A percentile compares a stretch with the other conserved stretches of the same genome.
phyloP scores from a whole-genome alignment of 352 stramenopile genomes.

The Plasmopara viticola region DNA sequence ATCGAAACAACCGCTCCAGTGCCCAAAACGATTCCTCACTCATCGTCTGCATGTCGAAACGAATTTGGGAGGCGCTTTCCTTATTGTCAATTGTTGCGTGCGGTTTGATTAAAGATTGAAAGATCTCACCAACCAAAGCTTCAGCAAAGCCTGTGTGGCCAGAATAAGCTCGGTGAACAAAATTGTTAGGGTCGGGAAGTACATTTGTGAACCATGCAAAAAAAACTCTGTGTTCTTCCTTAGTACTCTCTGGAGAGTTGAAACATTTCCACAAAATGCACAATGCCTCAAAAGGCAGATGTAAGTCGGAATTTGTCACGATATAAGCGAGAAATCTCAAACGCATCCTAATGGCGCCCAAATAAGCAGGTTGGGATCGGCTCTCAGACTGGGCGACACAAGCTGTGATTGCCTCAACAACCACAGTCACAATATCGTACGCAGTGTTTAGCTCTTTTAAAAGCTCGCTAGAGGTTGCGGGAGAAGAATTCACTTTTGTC shows the following conservation, averaged over 20 bases:
- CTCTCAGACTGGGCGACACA: conserved; percentile 27
- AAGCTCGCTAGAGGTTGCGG: conserved; percentile 43
- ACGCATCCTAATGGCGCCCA: conserved; percentile 30
- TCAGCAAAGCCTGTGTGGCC: conserved; percentile 54
- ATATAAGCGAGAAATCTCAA: conserved; percentile 75
- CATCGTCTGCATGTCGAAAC: conserved; percentile 45
- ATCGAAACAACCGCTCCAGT: conserved; percentile 55
- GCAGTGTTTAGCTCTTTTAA: conserved; percentile 63
- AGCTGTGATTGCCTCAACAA: conserved; percentile 49
- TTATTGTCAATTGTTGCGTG: conserved; percentile 5
- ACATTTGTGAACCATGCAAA: conserved; percentile 70
- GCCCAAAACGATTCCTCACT: conserved; percentile 48
- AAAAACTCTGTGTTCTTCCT: conserved; percentile 46
- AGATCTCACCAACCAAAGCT: conserved; percentile 42
- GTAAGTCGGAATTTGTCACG: conserved; percentile 64
- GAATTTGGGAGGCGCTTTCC: conserved; percentile 21
- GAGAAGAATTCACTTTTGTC: conserved; percentile 27
- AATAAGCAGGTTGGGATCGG: conserved; percentile 7
- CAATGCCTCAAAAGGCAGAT: conserved; percentile 56
- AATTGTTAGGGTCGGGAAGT: conserved; percentile 63
- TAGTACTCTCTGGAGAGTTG: conserved; percentile 22
- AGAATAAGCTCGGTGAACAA: conserved; percentile 59
- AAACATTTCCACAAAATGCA: conserved; percentile 61
- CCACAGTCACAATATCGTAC: conserved; percentile 50
- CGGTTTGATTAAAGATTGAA: conserved; percentile 35